Percentiles rank a stretch among this genome's conserved stretches.
phyloP scores from a whole-genome alignment of 805 yeast genomes.

The Jamesozyma spencerorum region DNA sequence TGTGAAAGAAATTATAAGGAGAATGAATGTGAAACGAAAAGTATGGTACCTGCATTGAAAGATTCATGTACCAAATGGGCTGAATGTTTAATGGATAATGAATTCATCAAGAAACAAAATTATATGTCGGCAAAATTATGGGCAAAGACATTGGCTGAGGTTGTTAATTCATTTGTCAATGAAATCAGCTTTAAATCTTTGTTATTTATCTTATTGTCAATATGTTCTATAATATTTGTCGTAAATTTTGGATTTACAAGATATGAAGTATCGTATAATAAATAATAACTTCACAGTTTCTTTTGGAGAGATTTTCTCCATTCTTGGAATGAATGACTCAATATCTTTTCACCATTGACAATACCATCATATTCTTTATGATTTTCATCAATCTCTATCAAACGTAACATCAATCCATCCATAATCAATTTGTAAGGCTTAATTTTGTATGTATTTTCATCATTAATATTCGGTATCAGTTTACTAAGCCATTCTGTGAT shows the following conservation, averaged over 20 bases:
- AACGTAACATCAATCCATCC: slow-evolving; percentile 43
- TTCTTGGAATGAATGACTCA: slow-evolving; percentile 40
- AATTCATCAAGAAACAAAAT: slow-evolving; percentile 35
- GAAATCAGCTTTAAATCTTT: slow-evolving; percentile 66
- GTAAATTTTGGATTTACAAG: slow-evolving; percentile 45
- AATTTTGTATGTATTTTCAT: slow-evolving; percentile 49
- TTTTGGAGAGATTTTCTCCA: slow-evolving; percentile 37
- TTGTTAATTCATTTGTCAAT: slow-evolving; percentile 63
- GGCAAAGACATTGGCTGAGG: slow-evolving; percentile 77
- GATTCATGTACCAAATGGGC: slow-evolving; percentile 64
- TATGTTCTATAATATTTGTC: slow-evolving; percentile 44
- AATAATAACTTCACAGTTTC: not conserved
- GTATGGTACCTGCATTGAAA: slow-evolving; percentile 67
- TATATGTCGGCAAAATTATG: slow-evolving; percentile 63
- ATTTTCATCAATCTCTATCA: slow-evolving; percentile 34
- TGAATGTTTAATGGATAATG: slow-evolving; percentile 49
- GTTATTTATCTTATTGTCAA: slow-evolving; percentile 36
- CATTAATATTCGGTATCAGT: slow-evolving; percentile 25
- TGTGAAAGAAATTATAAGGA: slow-evolving; percentile 63
- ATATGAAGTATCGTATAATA: slow-evolving; percentile 22
- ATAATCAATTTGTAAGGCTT: slow-evolving; percentile 43
- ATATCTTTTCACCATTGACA: slow-evolving; percentile 32
- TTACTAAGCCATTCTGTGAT: slow-evolving; percentile 65
- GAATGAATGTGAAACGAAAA: slow-evolving; percentile 61
- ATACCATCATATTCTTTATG: slow-evolving; percentile 32